Base-by-base conservation (phyloP, 129 eudicot species). In the Erigeron canadensis region DNA sequence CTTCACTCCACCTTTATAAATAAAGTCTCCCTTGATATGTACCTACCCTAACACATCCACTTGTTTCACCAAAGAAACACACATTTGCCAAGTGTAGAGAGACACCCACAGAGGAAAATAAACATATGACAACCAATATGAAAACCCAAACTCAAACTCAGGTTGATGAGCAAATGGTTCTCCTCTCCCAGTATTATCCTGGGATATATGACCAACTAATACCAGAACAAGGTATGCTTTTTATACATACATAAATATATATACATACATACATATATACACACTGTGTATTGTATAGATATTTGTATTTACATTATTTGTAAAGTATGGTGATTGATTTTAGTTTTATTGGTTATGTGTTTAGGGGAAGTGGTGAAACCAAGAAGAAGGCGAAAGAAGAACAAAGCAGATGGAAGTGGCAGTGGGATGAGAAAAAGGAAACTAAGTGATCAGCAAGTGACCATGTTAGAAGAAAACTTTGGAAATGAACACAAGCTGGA, bases 401-500 rank as follows among this genome's bases (percentile, higher is more conserved):
- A 56, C 67, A 86, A 77, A 70, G 71, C 73, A 43, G 91, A 77
- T 9, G 79, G 67, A 8, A 51, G 83, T 13, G 73, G 63, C 50
- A 86, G 81, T 7, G 81, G 80, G 72, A 58, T 87, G 63, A 79
- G 86, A 70, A 91, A 91, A 84, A 87, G 97, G 83, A 91, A 87
- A 81, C 80, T 91, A 8, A 91, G 79, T 71, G 87, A 87, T 19
- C 86, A 91, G 19, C 97, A 91, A 67, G 86, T 82, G 72, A 79
- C 73, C 57, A 46, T 81, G 28, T 84, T 91, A 44, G 97, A 91
- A 74, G 51, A 68, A 50, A 82, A 79, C 58, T 91, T 91, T 22
- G 89, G 84, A 39, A 58, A 71, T 60, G 97, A 91, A 68, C 97
- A 91, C 43, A 92, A 92, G 65, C 69, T 92, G 40, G 98, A 92